phyloP scores from a whole-genome alignment of 2,329 filamentous ascomycete species.

The Aaosphaeria pasadenensis region DNA sequence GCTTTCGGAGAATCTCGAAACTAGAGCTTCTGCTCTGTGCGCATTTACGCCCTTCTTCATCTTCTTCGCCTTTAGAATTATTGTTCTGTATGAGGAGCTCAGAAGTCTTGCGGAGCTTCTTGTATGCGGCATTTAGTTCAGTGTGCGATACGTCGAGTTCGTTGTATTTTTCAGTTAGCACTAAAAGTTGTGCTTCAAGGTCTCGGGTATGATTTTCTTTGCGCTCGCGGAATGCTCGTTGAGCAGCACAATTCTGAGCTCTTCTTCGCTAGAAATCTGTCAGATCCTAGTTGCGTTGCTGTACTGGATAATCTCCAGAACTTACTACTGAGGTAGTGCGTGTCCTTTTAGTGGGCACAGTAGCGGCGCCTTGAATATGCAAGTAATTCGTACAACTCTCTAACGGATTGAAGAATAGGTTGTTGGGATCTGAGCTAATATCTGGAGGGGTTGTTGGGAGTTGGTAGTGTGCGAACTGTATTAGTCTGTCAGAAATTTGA shows the following conservation, averaged over 20 bases:
- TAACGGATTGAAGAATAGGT: slow-evolving; percentile 36
- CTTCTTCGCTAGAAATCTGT: slow-evolving; percentile 48
- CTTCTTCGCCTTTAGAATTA: slow-evolving; percentile 23
- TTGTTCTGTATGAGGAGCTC: slow-evolving; percentile 36
- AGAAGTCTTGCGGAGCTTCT: slow-evolving; percentile 40
- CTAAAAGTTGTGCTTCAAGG: slow-evolving; percentile 55
- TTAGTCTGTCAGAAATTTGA: slow-evolving; percentile 28
- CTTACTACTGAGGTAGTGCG: slow-evolving; percentile 40
- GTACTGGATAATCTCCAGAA: neutral
- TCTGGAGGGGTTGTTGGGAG: slow-evolving; percentile 39
- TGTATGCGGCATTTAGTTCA: slow-evolving; percentile 37
- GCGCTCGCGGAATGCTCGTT: slow-evolving; percentile 60
- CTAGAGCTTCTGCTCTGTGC: slow-evolving; percentile 23
- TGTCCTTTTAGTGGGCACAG: slow-evolving; percentile 25
- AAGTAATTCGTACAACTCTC: slow-evolving; percentile 23
- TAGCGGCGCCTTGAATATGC: slow-evolving; percentile 13
- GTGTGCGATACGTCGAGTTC: slow-evolving; percentile 54
- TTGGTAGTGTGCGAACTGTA: slow-evolving; percentile 32
- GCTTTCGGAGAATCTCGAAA: slow-evolving; percentile 35
- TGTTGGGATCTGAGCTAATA: slow-evolving; percentile 39
- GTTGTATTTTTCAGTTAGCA: slow-evolving; percentile 55
- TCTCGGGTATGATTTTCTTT: slow-evolving; percentile 66
- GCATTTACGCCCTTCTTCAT: slow-evolving; percentile 21
- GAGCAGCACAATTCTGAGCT: slow-evolving; percentile 60
- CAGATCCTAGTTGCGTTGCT: slow-evolving; percentile 2